Percentiles rank a stretch among this genome's conserved stretches.
Evolutionary conservation across 768 basidiomycete species (phyloP).

Genomic region (Pulveroboletus sp.): DNA sequence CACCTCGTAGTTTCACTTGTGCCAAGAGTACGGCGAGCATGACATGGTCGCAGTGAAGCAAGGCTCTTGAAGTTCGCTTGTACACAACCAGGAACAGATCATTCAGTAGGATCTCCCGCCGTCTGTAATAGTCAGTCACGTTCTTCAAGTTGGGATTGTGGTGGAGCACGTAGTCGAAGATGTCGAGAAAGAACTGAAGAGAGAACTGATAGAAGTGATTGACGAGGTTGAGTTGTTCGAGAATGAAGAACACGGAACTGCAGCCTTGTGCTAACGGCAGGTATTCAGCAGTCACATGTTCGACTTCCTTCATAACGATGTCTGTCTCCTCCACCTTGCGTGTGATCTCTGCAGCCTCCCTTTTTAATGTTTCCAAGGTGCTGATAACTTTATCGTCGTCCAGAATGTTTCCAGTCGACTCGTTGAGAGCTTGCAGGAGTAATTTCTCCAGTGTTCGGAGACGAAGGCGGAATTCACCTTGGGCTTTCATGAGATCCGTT

Average conservation of each 20-base stretch:
- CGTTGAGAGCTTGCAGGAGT: conserved; percentile 90
- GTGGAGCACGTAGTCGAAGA: conserved; percentile 92
- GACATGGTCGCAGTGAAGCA: conserved; percentile 86
- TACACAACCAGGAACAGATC: conserved; percentile 90
- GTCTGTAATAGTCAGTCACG: conserved; percentile 64
- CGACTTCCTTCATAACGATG: conserved; percentile 91
- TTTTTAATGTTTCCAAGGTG: conserved; percentile 91
- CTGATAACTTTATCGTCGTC: conserved; percentile 99
- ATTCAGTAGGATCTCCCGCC: conserved; percentile 75
- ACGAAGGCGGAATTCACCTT: conserved; percentile 94
- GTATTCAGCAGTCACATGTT: conserved; percentile 92
- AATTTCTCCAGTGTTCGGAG: conserved; percentile 90
- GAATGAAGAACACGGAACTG: conserved; percentile 93
- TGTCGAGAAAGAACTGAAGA: conserved; percentile 94
- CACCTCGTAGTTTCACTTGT: conserved; percentile 78
- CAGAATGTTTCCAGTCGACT: conserved; percentile 93
- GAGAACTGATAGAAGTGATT: conserved; percentile 99
- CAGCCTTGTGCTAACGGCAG: conserved; percentile 92
- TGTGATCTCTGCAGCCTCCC: conserved; percentile 94
- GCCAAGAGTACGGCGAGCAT: conserved; percentile 88
- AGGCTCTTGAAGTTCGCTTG: conserved; percentile 82
- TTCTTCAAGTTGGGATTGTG: conserved; percentile 87
- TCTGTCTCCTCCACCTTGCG: conserved; percentile 96
- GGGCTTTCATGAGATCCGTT: conserved; percentile 95
- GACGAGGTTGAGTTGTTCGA: conserved; percentile 90